Base-by-base conservation (phyloP, 495 filamentous ascomycete species). In the Glutinoglossum americanum region DNA sequence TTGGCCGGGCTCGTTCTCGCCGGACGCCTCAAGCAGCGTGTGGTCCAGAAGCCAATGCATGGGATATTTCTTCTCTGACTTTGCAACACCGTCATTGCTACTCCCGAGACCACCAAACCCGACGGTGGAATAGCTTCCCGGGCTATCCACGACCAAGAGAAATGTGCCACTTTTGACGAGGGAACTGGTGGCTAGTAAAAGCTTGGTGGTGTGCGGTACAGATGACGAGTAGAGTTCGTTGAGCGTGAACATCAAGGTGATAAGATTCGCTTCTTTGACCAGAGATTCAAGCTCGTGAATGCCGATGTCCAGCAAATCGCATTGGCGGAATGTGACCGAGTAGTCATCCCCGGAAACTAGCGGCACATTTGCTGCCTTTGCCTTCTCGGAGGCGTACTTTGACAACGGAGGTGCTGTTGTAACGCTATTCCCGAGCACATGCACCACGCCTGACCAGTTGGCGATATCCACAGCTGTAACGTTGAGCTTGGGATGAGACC, bases 11-110 rank as follows among this genome's bases (percentile, higher is more conserved):
- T 61, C 60, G 3, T 67, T 64, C 3, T 54, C 59, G 32, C 62
- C 65, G 37, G 72, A 68, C 19, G 72, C 67, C 5, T 69, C 70
- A 2, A 92, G 69, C 15, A 98, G 63, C 1, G 86, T 83, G 66
- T 89, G 80, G 65, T 97, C 88, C 10, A 98, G 70, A 17, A 98
- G 73, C 80, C 89, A 95, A 62, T 83, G 80, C 89, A 97, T 97
- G 0, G 89, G 88, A 68, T 96, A 98, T 44, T 73, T 78, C 60
- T 84, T 86, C 65, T 68, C 47, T 70, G 67, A 25, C 15, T 28
- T 51, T 55, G 8, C 55, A 9, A 10, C 32, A 6, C 37, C 57
- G 33, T 57, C 19, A 13, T n/a, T 10, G 3, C 9, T 33, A 33
- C 25, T 56, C 10, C 73, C 25, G 48, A 51, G 28, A 59, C 60